Conservation (phyloP, 139 green algal species). For the Chlamydomonas sphaeroides region DNA sequence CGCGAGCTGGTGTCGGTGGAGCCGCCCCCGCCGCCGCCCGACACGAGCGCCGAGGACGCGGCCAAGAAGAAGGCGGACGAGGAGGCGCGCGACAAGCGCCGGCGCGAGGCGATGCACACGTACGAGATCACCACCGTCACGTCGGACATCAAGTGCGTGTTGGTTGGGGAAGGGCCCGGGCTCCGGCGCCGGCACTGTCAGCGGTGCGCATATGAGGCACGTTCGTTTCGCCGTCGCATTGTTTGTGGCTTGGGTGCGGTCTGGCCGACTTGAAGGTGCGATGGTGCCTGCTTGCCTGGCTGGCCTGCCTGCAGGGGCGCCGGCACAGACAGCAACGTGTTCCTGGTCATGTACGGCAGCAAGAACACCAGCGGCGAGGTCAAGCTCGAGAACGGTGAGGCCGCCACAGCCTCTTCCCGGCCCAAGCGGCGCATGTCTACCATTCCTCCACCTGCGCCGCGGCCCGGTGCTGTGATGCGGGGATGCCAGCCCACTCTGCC, state of each 20-base stretch:
- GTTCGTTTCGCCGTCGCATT: no score
- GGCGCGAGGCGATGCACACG: slow-evolving; percentile 6
- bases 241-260: no score
- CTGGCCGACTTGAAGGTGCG: no score
- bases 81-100: slow-evolving; percentile 6
- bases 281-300: no score
- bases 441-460: no score
- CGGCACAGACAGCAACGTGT: slow-evolving; percentile 54
- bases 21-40: slow-evolving; percentile 19
- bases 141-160: slow-evolving; percentile 60
- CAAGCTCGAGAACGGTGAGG: slow-evolving; percentile 59
- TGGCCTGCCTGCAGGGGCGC: slow-evolving; percentile 51
- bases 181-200: no score
- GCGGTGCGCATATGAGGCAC: no score
- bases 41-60: not conserved
- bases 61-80: slow-evolving; percentile 37
- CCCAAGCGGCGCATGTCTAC: no score
- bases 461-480: no score
- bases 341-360: slow-evolving; percentile 49
- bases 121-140: slow-evolving; percentile 64
- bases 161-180: no score
- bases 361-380: slow-evolving; percentile 49
- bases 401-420: no score
- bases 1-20: slow-evolving; percentile 38
- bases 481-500: no score